phyloP scores from a whole-genome alignment of 176 grass and related monocot genomes.

The Carex pumila region DNA sequence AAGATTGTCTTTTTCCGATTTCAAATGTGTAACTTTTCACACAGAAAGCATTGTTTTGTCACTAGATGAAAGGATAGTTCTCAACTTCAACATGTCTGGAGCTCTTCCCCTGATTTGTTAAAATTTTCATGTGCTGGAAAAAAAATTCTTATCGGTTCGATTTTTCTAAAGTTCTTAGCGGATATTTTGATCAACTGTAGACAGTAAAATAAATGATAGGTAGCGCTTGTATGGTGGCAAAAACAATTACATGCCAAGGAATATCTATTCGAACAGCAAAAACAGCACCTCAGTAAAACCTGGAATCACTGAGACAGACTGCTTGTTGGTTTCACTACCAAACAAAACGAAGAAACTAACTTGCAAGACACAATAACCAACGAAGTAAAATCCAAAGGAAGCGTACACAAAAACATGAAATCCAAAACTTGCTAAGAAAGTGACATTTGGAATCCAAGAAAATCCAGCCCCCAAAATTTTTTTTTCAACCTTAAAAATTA shows the following conservation, averaged over 20 bases:
- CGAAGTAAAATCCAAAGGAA: conserved; percentile 19
- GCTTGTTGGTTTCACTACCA: conserved; percentile 6
- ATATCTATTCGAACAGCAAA: background rate
- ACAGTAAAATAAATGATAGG: background rate
- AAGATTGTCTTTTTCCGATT: too few species aligned
- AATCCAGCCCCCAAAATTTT: background rate
- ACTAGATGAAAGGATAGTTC: too few species aligned
- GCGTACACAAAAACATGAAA: conserved; percentile 3
- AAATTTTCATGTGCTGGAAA: background rate
- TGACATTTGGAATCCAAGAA: conserved; percentile 18
- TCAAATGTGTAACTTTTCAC: too few species aligned
- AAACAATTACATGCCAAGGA: background rate
- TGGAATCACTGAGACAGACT: background rate
- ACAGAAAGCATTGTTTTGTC: too few species aligned
- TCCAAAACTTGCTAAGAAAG: background rate
- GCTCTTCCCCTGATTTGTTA: background rate
- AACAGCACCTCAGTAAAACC: background rate
- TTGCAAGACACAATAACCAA: conserved; percentile 12
- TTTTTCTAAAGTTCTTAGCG: background rate
- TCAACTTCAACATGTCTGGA: too few species aligned
- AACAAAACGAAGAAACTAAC: conserved; percentile 7
- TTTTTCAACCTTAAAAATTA: background rate
- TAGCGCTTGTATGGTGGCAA: background rate
- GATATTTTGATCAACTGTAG: background rate
- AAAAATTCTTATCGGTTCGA: background rate